Evolutionary conservation across 768 basidiomycete genomes (phyloP), one percentile per base, ranked within the genome.

Genomic region (Hygrophorus russula): DNA sequence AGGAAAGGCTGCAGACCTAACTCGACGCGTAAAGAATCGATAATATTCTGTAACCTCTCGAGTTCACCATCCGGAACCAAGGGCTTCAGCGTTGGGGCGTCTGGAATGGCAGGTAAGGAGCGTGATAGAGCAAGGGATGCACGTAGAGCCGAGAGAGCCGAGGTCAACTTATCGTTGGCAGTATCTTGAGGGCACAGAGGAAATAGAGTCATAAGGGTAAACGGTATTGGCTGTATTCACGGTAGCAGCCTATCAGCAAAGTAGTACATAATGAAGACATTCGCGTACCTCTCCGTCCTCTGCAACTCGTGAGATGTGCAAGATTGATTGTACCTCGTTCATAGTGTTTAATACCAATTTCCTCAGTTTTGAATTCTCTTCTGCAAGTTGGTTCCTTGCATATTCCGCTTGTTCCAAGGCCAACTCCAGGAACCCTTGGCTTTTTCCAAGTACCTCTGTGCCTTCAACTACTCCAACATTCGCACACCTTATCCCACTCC

Each of bases 361-460:
- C 42, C 75, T 74, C 29, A 90, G 66, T 29, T 66, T 64, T 27
- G 70, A 54, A 42, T 82, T 87, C 56, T 91, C 85, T 30, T 79
- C 74, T 24, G 65, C 58, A 14, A 90, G 69, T 35, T 72, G 71
- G 17, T 62, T 63, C 31, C 82, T 67, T 0, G 82, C 75, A 40
- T 69, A 67, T 56, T 90, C 86, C 0, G 85, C 79, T 50, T 89
- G 74, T 37, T 81, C 78, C 28, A 90, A 64, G 5, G 84, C 79
- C 24, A 72, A 60, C 48, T 90, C 86, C 24, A 80, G 53, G 52
- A 74, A 71, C 9, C 68, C 69, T 40, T 70, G 68, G 1, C 76
- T 73, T 54, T 67, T 76, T 13, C 71, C 71, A 9, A 70, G 48
- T 24, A 62, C 51, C 41, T 68, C 70, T 39, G 63, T 58, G 6